phyloP scores from a whole-genome alignment of 805 yeast species.

The Myxozyma geophila region DNA sequence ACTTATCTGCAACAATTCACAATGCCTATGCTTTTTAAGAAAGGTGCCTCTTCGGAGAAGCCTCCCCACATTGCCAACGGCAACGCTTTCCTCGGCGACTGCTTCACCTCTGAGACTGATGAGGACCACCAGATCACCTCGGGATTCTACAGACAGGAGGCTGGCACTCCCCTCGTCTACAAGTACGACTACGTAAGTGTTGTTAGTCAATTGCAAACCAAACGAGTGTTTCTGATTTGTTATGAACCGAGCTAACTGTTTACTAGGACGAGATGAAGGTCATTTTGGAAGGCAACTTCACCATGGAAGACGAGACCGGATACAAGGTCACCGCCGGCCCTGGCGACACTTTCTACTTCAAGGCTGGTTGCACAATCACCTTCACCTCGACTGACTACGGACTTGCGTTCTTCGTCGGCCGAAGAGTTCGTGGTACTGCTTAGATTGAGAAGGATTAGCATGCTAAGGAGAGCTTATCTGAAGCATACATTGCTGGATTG shows the following conservation, averaged over 20 bases:
- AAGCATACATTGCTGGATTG: background rate
- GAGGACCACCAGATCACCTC: constrained; percentile 62
- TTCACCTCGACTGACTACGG: constrained; percentile 67
- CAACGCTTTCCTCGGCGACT: constrained; percentile 72
- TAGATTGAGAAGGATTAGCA: background rate
- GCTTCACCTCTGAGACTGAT: constrained; percentile 64
- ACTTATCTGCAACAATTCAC: constrained; percentile 9
- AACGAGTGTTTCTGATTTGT: too few species aligned
- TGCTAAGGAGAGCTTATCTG: background rate
- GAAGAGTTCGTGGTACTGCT: constrained; percentile 17
- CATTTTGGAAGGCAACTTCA: constrained; percentile 69
- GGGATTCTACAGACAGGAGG: constrained; percentile 73
- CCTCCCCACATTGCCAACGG: constrained; percentile 65
- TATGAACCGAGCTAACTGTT: too few species aligned
- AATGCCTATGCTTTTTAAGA: constrained; percentile 37
- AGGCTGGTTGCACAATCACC: constrained; percentile 69
- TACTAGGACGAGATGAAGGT: constrained; percentile 68
- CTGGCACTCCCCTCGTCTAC: constrained; percentile 72
- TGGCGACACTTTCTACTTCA: constrained; percentile 71
- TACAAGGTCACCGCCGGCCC: constrained; percentile 59
- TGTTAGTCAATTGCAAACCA: background rate
- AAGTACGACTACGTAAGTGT: constrained; percentile 50
- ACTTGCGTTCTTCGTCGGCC: constrained; percentile 63
- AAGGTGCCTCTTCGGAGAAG: constrained; percentile 41
- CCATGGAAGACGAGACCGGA: constrained; percentile 67